A percentile compares a stretch with the other conserved stretches of the same genome.
Conservation (phyloP, 176 grass and related monocot species). For the Neostapfia colusana region DNA sequence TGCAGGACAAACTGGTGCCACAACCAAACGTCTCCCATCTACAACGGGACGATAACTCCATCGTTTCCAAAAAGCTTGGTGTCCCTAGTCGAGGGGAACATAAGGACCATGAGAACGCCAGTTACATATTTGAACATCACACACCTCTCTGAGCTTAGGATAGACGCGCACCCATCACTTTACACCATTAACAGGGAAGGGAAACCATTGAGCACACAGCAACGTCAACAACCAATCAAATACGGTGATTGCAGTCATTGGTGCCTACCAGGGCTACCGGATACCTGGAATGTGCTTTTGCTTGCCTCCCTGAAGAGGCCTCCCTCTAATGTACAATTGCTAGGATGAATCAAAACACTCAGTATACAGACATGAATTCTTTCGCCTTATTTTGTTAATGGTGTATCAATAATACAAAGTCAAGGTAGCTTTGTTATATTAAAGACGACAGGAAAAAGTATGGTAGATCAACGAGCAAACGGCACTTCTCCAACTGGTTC, state of each 20-base stretch:
- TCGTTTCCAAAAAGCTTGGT: slow-evolving; percentile 47
- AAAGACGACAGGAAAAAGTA: background rate
- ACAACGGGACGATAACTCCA: slow-evolving; percentile 18
- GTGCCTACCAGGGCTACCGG: slow-evolving; percentile 58
- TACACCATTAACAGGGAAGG: slow-evolving; percentile 19
- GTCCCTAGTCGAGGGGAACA: slow-evolving; percentile 22
- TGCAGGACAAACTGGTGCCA: slow-evolving; percentile 58
- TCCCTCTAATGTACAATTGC: slow-evolving; percentile 26
- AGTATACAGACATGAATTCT: background rate
- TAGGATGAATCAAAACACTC: background rate
- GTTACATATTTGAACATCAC: slow-evolving; percentile 56
- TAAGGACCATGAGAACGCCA: slow-evolving; percentile 25
- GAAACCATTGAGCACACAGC: slow-evolving; percentile 33
- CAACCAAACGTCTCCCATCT: slow-evolving; percentile 43
- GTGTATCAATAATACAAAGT: no score
- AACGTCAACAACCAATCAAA: slow-evolving; percentile 15
- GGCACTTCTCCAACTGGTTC: background rate
- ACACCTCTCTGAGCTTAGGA: slow-evolving; percentile 28
- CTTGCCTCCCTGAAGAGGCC: slow-evolving; percentile 40
- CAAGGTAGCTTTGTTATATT: no score
- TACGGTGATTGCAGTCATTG: slow-evolving; percentile 67
- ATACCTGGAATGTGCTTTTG: slow-evolving; percentile 59
- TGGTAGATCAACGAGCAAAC: background rate
- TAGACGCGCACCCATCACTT: slow-evolving; percentile 51
- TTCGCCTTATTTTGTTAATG: no score